phyloP scores from a whole-genome alignment of 805 yeast genomes.

The Barnettozyma pratensis region DNA sequence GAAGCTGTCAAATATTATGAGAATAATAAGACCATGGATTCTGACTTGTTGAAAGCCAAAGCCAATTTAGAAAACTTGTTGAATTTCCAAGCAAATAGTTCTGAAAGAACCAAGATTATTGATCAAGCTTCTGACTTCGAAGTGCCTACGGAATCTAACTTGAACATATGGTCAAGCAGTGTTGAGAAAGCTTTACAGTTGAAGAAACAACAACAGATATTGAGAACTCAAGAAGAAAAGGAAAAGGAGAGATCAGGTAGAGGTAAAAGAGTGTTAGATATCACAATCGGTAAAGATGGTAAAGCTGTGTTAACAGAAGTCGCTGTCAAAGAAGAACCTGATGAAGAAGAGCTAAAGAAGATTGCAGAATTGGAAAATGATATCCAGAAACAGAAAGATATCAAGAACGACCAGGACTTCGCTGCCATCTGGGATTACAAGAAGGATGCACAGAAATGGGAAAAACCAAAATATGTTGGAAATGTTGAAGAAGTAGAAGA shows the following conservation, averaged over 20 bases:
- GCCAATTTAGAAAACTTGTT: constrained; percentile 67
- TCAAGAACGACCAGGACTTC: constrained; percentile 27
- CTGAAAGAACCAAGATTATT: constrained; percentile 86
- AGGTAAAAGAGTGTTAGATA: constrained; percentile 68
- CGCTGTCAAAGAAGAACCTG: constrained; percentile 29
- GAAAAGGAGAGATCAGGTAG: constrained; percentile 62
- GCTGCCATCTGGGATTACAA: constrained; percentile 56
- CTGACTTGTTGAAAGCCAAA: constrained; percentile 65
- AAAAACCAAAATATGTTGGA: constrained; percentile 41
- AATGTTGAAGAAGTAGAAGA: not conserved
- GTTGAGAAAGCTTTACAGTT: constrained; percentile 83
- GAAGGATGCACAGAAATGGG: constrained; percentile 50
- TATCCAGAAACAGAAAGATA: constrained; percentile 30
- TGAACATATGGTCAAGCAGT: constrained; percentile 76
- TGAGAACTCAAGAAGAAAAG: constrained; percentile 56
- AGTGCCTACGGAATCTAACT: constrained; percentile 43
- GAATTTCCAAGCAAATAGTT: constrained; percentile 78
- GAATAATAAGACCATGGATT: constrained; percentile 38
- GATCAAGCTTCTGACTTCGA: constrained; percentile 92
- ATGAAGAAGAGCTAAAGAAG: constrained; percentile 31
- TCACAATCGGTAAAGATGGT: constrained; percentile 71
- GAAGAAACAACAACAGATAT: constrained; percentile 76
- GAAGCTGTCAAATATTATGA: constrained; percentile 41
- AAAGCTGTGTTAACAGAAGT: constrained; percentile 54
- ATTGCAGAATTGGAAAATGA: constrained; percentile 26